Base-by-base conservation (phyloP, 495 filamentous ascomycete species). In the Neurospora sp. region DNA sequence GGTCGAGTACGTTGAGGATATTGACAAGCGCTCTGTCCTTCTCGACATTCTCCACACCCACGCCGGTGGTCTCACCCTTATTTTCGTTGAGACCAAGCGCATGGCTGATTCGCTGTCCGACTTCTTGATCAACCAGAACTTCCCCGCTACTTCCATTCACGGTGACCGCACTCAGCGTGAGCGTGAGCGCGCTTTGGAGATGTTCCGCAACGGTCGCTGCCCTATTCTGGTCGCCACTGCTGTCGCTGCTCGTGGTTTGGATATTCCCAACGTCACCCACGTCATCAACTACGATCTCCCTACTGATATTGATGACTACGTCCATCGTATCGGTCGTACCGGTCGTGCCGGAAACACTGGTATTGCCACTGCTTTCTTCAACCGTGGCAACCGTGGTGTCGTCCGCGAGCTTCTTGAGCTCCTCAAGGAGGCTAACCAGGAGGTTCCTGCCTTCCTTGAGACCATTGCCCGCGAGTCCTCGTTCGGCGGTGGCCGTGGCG, bases 211-310 rank as follows among this genome's bases (percentile, higher is more conserved):
- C 75, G 95, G 89, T 73, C 92, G 93, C 70, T 98, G 93, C 88
- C 96, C 96, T 37, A 97, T 99, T 74, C 84, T 99, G 68, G 96
- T 99, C 69, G 96, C 96, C 59, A 99, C 96, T 70, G 96, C 96
- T 78, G 96, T 99, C 77, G 96, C 96, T 75, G 96, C 96, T 76
- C 94, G 96, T 89, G 87, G 90, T 74, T 89, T 98, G 16, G 96
- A 99, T 89, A 98, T 99, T 74, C 96, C 96, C 40, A 98, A 99
- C 76, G 96, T 99, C 75, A 97, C 91, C 69, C 96, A 99, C 85
- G 96, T 99, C 73, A 90, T 99, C 87, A 99, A 98, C 87, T 99
- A 99, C 82, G 96, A 99, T 82, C 89, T 99, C 39, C 96, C 96
- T 72, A 98, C 94, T 69, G 96, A 99, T 79, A 97, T 99, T 77